Evolutionary conservation across 2,329 filamentous ascomycete species (phyloP).

Genomic region (Cercospora citrullina): DNA sequence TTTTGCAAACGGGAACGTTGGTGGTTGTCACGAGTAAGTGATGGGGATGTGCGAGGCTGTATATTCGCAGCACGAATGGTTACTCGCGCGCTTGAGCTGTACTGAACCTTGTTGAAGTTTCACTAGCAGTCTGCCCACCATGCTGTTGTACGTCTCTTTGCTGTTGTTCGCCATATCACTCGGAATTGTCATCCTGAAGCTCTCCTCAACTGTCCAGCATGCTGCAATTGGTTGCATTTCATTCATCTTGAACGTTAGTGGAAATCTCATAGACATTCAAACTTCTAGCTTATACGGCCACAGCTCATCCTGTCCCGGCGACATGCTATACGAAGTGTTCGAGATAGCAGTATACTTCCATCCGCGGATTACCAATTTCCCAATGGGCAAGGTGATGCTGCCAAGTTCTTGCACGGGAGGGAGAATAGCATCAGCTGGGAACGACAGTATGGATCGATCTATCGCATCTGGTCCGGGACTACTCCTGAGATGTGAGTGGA

Average conservation of each 20-base stretch:
- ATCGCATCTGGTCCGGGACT: constrained; percentile 14
- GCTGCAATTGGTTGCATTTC: background rate
- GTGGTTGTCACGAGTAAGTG: background rate
- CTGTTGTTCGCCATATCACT: background rate
- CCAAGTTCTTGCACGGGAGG: constrained; percentile 45
- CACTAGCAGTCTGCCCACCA: background rate
- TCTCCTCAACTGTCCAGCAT: background rate
- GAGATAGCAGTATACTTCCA: background rate
- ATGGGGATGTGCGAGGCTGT: background rate
- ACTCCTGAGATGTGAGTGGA: constrained; percentile 9
- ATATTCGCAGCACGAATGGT: background rate
- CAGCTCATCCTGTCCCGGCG: background rate
- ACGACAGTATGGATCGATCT: constrained; percentile 1
- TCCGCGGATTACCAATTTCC: constrained; percentile 36
- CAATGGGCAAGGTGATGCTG: constrained; percentile 45
- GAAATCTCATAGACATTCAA: background rate
- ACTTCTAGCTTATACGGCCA: background rate
- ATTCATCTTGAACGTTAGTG: background rate
- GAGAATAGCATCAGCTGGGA: constrained; percentile 10
- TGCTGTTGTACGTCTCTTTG: background rate
- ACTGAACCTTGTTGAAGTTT: background rate
- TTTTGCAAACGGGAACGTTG: background rate
- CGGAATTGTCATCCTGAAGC: background rate
- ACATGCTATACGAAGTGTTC: background rate
- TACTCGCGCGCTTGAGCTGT: background rate